phyloP scores from a whole-genome alignment of 78 protist genomes.

The slime mould (Dictyostelium discoideum) region DNA sequence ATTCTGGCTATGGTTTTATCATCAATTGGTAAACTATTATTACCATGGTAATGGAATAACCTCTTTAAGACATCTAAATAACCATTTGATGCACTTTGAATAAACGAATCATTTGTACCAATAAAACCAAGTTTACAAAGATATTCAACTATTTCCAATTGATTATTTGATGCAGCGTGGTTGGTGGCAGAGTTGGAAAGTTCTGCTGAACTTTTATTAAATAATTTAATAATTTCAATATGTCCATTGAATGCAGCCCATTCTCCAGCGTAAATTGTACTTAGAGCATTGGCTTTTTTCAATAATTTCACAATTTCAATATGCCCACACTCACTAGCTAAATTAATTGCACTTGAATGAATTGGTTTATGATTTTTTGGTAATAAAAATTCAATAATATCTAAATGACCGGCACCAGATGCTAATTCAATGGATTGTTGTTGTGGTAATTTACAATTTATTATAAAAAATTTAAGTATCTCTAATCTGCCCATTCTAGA shows the following conservation, averaged over 20 bases:
- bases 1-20: background rate
- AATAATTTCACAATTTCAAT: background rate
- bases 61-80: background rate
- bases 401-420: conserved; percentile 11
- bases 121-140: background rate
- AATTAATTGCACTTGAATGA: background rate
- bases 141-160: conserved; percentile 16
- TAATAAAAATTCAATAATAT: background rate
- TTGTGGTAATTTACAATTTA: background rate
- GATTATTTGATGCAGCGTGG: conserved; percentile 14
- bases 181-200: background rate
- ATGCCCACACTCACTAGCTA: background rate
- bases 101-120: background rate
- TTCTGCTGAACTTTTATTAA: background rate
- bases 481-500: background rate
- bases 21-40: background rate
- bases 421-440: background rate
- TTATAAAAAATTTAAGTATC: background rate
- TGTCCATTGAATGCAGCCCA: background rate
- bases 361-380: background rate
- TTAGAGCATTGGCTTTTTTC: background rate
- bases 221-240: background rate
- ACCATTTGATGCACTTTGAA: background rate
- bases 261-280: background rate
- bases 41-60: background rate